phyloP scores from a whole-genome alignment of 2,329 filamentous ascomycete species.

The Colletotrichum sp. region DNA sequence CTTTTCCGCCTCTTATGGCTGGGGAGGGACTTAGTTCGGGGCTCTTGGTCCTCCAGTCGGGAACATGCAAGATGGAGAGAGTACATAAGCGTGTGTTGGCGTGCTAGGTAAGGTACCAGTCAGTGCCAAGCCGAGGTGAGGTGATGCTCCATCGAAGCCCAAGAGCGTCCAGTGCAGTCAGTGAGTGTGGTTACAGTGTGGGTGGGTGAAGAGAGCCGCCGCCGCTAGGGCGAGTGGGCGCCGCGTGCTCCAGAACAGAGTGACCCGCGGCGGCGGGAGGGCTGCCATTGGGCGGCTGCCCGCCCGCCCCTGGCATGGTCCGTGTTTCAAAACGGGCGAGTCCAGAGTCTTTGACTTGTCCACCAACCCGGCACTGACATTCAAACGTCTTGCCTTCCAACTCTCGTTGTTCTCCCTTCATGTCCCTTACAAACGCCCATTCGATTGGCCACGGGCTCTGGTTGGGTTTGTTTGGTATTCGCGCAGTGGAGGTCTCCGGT shows the following conservation, averaged over 20 bases:
- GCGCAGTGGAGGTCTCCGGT: neutral
- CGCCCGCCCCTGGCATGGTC: conserved; percentile 13
- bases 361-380: neutral
- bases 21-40: neutral
- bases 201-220: neutral
- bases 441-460: neutral
- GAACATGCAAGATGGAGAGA: neutral
- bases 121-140: neutral
- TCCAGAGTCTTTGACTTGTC: conserved; percentile 7
- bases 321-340: conserved; percentile 16
- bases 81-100: neutral
- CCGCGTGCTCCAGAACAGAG: conserved; percentile 15
- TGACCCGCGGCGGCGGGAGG: conserved; percentile 5
- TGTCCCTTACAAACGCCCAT: neutral
- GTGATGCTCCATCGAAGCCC: neutral
- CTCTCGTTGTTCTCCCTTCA: neutral
- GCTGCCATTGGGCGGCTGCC: conserved; percentile 8
- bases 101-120: neutral
- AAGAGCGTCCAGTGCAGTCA: neutral
- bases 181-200: neutral
- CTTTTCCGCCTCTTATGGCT: neutral
- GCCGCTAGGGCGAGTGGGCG: conserved; percentile 8
- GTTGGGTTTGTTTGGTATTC: neutral
- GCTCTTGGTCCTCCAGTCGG: neutral
- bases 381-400: conserved; percentile 3